Evolutionary conservation across 2,329 filamentous ascomycete species (phyloP), one percentile per base, ranked within the genome.

Genomic region (Penicillium sp.): DNA sequence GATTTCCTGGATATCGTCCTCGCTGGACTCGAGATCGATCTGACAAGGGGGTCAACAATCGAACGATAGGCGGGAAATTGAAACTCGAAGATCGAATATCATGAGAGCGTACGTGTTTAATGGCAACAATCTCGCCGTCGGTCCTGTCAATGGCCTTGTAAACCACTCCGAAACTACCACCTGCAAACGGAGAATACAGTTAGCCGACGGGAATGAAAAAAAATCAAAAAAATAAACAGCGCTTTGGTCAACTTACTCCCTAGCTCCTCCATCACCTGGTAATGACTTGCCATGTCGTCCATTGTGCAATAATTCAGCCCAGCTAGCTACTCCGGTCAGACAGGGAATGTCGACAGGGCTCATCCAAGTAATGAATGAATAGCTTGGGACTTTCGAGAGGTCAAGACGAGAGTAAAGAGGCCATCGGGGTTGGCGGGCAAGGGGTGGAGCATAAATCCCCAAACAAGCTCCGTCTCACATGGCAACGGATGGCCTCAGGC

Each of bases 21-120:
- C 93, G 80, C 92, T 97, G 57, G 93, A 96, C 78, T 99, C 94
- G 71, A 99, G 90, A 75, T 99, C 94, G 75, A 99, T 97, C 92
- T 97, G 10, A 21, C 53, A 40, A 31, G 46, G 51, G 38, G 13
- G 64, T 68, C 55, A 65, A 60, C 57, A 58, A 50, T 43, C 23
- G 44, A 23, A 21, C 9, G 9, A 15, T 21, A 19, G 16, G 39
- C 36, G 29, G 31, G 11, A 47, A 29, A 29, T 29, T 40, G 16
- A 19, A 44, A 41, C 16, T 31, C 25, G 16, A 36, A 52, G n/a
- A 27, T 29, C 38, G 16, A 16, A 45, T 8, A 16, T 21, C n/a
- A 40, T 15, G 49, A 53, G 50, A 50, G 49, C 89, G 70, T 81
- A 94, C 92, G 81, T 96, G 91, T 78, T 99, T 99, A 76, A 99